Base-by-base conservation (phyloP, 2,329 filamentous ascomycete species). In the Penicillium crustosum region DNA sequence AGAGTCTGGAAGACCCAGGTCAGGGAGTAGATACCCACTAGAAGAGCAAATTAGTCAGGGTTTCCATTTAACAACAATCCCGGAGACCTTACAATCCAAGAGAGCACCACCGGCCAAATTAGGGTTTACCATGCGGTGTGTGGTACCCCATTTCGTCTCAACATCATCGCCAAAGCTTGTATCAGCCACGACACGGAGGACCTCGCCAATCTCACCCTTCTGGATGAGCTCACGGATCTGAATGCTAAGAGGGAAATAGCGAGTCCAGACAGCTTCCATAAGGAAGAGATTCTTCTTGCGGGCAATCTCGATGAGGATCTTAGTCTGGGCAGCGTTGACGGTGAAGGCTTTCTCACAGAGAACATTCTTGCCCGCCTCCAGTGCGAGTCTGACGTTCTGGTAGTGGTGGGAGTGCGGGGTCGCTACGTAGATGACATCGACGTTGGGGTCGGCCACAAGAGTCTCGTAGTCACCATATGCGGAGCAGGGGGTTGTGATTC, bases 351-450 rank as follows among this genome's bases (percentile, higher is more conserved):
- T 96, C 76, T 96, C 92, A 75, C 91, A 96, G 35, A 96, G 83
- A 31, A 96, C 91, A 68, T 93, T 83, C 81, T 96, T 96, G 68
- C 90, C 89, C 8, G 89, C 89, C 64, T 90, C 84, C 39, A 96
- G 81, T 43, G 87, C 89, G n/a, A 95, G 83, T 85, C 92, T 90
- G 62, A 86, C 84, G 77, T 96, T 93, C 74, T 95, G 91, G 79
- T 93, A 96, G 79, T 96, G 92, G 75, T 96, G 92, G 67, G 89
- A 93, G 78, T 96, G 92, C 17, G 92, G 92, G 4, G 92, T 96
- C 25, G 91, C 91, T 55, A 96, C 85, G 75, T 96, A 96, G 77
- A 96, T 78, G 66, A 95, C 90, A 74, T 96, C 90, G 64, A 96
- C 84, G 67, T 90, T 83, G 7, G 88, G 79, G 72, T 96, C 90